Base-by-base conservation (phyloP, 345 rosid species). In the Sapria himalayana region DNA sequence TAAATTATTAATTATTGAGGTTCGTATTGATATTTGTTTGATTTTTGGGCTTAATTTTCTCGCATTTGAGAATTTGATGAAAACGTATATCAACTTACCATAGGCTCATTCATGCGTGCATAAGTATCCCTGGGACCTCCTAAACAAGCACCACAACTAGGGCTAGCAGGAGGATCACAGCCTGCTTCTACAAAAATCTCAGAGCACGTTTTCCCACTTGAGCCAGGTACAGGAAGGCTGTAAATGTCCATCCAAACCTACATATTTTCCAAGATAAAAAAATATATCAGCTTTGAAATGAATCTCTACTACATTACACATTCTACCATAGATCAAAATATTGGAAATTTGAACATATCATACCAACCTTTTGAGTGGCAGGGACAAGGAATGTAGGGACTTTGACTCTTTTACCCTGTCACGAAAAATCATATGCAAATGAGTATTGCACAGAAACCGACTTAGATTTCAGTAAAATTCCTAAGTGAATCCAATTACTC, bases 181-280 rank as follows among this genome's bases (percentile, higher is more conserved):
- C 98, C 98, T 37, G 85, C 95, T 67, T 82, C 95, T 66, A 82
- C 93, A 10, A 89, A 89, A 60, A 89, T 82, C 74, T 79, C 91
- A 8, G 95, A 74, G 59, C 91, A 79, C 3, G 98, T 89, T 63
- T 79, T 89, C 24, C 98, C 98, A 54, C 86, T 93, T 35, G 98
- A 56, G 55, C 95, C 93, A 2, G 98, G 92, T 9, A 89, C 93
- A 5, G 93, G 93, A 22, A 89, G 72, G 19, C 77, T 49, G 54
- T 79, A 89, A 9, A 89, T 25, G 24, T 79, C 98, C 85, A 89
- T 53, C 98, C 95, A 89, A 18, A 79, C 91, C 98, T 89, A 62
- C 20, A 22, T 45, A 43, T 37, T 43, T 29, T 22, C 22, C 14
- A 14, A 29, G 21, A 5, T 9, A 22, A 29, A n/a, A 4, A 16